Evolutionary conservation across 2,329 filamentous ascomycete species (phyloP).

Genomic region (Dactylellina leptospora): DNA sequence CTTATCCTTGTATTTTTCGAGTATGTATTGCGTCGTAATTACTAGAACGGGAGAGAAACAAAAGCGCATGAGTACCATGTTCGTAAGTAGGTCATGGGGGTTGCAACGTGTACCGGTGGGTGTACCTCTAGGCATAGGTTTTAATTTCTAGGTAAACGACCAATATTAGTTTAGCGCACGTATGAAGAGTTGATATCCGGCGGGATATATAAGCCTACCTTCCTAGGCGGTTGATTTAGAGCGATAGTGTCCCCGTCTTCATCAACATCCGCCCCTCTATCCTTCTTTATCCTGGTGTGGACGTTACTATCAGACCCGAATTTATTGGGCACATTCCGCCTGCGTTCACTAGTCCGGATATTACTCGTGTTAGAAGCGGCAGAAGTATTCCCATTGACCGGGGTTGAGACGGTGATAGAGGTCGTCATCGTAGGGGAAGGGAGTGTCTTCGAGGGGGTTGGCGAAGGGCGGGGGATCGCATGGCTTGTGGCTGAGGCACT

Average conservation of each 20-base stretch:
- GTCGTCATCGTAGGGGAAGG: conserved; percentile 47
- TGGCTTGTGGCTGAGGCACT: conserved; percentile 36
- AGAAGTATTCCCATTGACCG: conserved; percentile 24
- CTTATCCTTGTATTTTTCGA: conserved; percentile 77
- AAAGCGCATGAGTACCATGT: conserved; percentile 50
- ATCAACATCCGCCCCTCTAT: conserved; percentile 42
- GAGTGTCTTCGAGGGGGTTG: conserved; percentile 50
- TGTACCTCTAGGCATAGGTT: conserved; percentile 53
- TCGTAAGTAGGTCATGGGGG: conserved; percentile 19
- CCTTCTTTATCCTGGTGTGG: conserved; percentile 42
- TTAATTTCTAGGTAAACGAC: conserved; percentile 46
- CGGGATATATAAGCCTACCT: conserved; percentile 20
- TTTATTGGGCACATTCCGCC: conserved; percentile 46
- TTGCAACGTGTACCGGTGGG: conserved; percentile 53
- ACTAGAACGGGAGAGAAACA: conserved; percentile 64
- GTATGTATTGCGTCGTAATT: conserved; percentile 76
- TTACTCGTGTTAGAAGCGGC: conserved; percentile 40
- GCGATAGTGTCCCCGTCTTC: conserved; percentile 48
- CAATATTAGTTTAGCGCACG: conserved; percentile 18
- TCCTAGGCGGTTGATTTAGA: conserved; percentile 44
- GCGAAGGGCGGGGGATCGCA: conserved; percentile 53
- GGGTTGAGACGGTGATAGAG: conserved; percentile 38
- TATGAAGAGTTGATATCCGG: neutral
- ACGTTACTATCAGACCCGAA: conserved; percentile 34
- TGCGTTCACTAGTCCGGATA: conserved; percentile 46